A percentile compares a stretch with the other conserved stretches of the same genome.
These are phyloP conservation scores for Acanthamoeba divionensis DNA, from an alignment of 208 protist genomes.

Conservation along the genomic window DNA sequence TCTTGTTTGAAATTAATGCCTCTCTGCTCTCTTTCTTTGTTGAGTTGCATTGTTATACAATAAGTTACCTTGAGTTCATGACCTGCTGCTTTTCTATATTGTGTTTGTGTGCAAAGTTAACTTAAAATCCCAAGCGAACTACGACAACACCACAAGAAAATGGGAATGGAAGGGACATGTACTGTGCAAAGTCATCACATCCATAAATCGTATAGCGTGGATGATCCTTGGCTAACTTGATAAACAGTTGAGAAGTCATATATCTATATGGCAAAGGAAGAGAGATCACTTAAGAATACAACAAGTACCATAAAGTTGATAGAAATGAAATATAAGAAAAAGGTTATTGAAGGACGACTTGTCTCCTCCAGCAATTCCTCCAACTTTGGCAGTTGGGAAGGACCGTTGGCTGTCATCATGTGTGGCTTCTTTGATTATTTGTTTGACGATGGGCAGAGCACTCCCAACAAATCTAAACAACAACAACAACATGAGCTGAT, in stretches of 20 bases:
- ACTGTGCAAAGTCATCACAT: constrained; percentile 43
- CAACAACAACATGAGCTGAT: background rate
- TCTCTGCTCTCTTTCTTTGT: no score
- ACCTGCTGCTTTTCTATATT: constrained; percentile 17
- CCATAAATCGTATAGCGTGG: constrained; percentile 2
- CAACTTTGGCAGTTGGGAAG: constrained; percentile 8
- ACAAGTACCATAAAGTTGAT: background rate
- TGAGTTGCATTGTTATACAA: no score
- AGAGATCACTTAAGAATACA: background rate
- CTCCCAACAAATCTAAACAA: background rate
- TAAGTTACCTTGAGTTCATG: constrained; percentile 19
- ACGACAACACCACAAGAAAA: background rate
- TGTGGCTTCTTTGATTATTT: background rate
- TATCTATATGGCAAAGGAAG: background rate
- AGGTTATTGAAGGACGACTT: background rate
- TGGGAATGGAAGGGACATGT: background rate
- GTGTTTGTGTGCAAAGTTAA: background rate
- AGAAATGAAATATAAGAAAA: no score
- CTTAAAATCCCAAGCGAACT: background rate
- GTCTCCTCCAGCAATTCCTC: constrained; percentile 47
- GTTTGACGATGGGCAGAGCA: constrained; percentile 1
- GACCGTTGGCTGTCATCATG: background rate
- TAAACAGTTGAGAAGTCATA: constrained; percentile 48
- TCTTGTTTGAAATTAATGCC: no score
- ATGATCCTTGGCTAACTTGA: constrained; percentile 59